Conservation (phyloP, 2,329 filamentous ascomycete species). For the Dactylellina leptospora region DNA sequence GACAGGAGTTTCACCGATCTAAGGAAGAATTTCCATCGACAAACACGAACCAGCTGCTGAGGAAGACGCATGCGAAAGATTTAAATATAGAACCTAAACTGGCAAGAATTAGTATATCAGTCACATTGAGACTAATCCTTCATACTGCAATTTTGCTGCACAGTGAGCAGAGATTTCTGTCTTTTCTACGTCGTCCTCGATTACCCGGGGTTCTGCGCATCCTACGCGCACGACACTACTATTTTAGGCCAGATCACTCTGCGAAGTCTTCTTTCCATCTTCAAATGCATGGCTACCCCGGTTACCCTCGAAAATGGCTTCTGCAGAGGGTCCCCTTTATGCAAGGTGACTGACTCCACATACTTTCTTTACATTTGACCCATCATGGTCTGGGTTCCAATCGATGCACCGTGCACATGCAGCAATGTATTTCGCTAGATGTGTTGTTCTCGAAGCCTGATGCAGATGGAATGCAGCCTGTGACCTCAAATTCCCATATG, state of each 20-base stretch:
- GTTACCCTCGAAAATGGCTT: conserved; percentile 14
- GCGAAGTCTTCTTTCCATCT: conserved; percentile 18
- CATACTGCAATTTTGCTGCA: conserved; percentile 26
- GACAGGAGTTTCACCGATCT: conserved; percentile 33
- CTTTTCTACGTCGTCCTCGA: conserved; percentile 14
- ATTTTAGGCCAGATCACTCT: conserved; percentile 28
- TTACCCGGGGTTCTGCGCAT: conserved; percentile 15
- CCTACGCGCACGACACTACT: conserved; percentile 16
- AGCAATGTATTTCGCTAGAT: conserved; percentile 32
- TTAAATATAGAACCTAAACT: conserved; percentile 47
- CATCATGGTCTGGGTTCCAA: conserved; percentile 31
- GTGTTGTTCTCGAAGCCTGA: conserved; percentile 52
- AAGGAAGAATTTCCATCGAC: conserved; percentile 18
- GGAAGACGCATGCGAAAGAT: conserved; percentile 16
- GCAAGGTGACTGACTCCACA: conserved; percentile 53
- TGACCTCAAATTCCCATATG: neutral
- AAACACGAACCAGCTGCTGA: conserved; percentile 26
- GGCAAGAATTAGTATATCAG: too few species aligned
- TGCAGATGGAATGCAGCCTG: conserved; percentile 8
- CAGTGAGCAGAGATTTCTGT: neutral
- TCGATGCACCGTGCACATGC: conserved; percentile 47
- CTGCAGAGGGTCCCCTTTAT: conserved; percentile 31
- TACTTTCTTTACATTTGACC: conserved; percentile 10
- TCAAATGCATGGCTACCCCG: conserved; percentile 33
- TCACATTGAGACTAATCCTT: too few species aligned